A percentile compares a stretch with the other conserved stretches of the same genome.
phyloP scores from a whole-genome alignment of 345 rosid genomes.

The Limnanthes douglasii region DNA sequence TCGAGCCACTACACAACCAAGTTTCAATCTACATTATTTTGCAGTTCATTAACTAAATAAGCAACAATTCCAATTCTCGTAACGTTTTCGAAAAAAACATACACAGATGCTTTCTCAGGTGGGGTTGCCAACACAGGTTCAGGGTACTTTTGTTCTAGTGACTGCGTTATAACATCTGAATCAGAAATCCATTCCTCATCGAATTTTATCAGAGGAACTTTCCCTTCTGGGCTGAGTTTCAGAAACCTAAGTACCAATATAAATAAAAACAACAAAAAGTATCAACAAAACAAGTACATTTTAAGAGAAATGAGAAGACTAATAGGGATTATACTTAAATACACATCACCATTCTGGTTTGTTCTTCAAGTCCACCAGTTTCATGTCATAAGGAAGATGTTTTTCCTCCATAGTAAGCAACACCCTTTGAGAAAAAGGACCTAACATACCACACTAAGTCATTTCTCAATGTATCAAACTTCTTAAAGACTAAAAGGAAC shows the following conservation, averaged over 20 bases:
- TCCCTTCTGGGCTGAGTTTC: constrained; percentile 69
- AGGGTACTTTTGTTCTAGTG: constrained; percentile 79
- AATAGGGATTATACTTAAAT: constrained; percentile 1
- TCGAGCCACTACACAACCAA: constrained; percentile 51
- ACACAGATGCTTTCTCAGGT: constrained; percentile 78
- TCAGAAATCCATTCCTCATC: constrained; percentile 92
- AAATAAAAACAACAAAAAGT: neutral
- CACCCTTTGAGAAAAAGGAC: constrained; percentile 90
- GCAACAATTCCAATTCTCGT: neutral
- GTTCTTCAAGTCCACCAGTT: constrained; percentile 67
- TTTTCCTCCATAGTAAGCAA: constrained; percentile 83
- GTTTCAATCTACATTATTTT: constrained; percentile 2
- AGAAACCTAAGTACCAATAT: constrained; percentile 42
- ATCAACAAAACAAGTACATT: neutral
- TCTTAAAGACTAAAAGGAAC: neutral
- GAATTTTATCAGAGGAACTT: constrained; percentile 74
- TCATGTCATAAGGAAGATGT: constrained; percentile 70
- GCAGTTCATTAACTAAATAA: too few species aligned
- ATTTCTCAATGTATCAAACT: neutral
- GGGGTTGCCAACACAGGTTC: constrained; percentile 70
- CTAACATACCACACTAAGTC: constrained; percentile 17
- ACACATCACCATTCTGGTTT: constrained; percentile 78
- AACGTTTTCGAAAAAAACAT: constrained; percentile 8
- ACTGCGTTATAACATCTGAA: constrained; percentile 76
- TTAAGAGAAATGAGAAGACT: neutral